These are phyloP conservation scores for Ceratobasidium papillatum DNA, from an alignment of 1,284 basidiomycete genomes.

Conservation along the genomic window DNA sequence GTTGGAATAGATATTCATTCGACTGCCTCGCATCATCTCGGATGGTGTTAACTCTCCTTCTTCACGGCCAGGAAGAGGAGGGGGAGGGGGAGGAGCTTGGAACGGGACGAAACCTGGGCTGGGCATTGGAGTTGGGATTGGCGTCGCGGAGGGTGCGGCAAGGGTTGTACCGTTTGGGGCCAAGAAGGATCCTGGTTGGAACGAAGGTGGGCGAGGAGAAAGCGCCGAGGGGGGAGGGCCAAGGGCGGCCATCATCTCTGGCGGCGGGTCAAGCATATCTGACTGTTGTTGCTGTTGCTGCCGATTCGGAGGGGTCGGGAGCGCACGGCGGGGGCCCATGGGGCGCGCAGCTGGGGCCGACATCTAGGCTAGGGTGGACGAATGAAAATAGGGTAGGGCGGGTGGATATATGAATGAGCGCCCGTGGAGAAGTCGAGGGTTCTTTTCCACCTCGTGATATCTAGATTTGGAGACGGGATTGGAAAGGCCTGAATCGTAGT, in stretches of 20 bases:
- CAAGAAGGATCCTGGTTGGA: constrained; percentile 8
- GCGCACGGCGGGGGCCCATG: constrained; percentile 28
- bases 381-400: not conserved
- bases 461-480: constrained; percentile 3
- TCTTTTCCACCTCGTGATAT: constrained; percentile 9
- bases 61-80: constrained; percentile 20
- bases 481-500: not conserved
- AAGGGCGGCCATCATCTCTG: constrained; percentile 22
- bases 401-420: not conserved
- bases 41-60: not conserved
- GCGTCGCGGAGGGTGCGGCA: constrained; percentile 8
- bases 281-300: not conserved
- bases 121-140: constrained; percentile 24
- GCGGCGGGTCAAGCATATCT: not conserved
- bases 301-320: constrained; percentile 16
- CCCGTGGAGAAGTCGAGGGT: constrained; percentile 15
- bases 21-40: constrained; percentile 14
- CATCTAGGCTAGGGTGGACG: not conserved
- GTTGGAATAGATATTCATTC: not conserved
- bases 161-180: not conserved
- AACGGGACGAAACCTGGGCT: constrained; percentile 27
- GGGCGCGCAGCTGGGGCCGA: constrained; percentile 21
- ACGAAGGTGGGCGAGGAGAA: not conserved
- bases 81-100: constrained; percentile 27
- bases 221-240: constrained; percentile 21